These are phyloP conservation scores for Coniella lustricola DNA, from an alignment of 2,329 filamentous ascomycete species.

Conservation along the genomic window DNA sequence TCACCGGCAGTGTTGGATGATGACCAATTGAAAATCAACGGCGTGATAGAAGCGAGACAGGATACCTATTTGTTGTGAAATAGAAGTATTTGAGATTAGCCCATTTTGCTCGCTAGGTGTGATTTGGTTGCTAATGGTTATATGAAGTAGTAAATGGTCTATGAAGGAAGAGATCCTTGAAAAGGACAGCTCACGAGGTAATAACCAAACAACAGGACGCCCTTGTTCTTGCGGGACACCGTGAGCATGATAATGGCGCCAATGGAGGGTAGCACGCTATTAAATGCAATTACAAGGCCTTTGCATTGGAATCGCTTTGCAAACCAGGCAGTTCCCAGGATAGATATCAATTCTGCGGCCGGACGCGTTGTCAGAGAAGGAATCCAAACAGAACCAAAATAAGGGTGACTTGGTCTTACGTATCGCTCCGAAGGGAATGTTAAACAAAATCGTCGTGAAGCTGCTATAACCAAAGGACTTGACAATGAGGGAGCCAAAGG, in stretches of 20 bases:
- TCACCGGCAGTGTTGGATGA: conserved; percentile 60
- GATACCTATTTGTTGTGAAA: too few relatives aligned
- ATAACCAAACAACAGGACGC: conserved; percentile 42
- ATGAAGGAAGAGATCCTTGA: too few relatives aligned
- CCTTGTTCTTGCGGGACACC: conserved; percentile 38
- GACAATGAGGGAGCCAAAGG: conserved; percentile 53
- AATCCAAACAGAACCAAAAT: too few relatives aligned
- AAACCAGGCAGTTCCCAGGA: conserved; percentile 44
- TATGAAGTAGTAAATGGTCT: too few relatives aligned
- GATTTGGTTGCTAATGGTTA: too few relatives aligned
- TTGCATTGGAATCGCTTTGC: conserved; percentile 36
- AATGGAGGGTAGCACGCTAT: conserved; percentile 31
- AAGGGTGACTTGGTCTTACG: too few relatives aligned
- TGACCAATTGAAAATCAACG: conserved; percentile 54
- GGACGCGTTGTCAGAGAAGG: background rate
- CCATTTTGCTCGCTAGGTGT: background rate
- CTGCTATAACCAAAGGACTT: conserved; percentile 49
- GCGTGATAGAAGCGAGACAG: conserved; percentile 32
- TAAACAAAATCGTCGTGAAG: conserved; percentile 52
- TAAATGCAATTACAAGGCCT: conserved; percentile 34
- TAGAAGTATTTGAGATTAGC: too few relatives aligned
- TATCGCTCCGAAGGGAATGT: conserved; percentile 53
- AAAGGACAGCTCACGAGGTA: conserved; percentile 33
- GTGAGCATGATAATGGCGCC: conserved; percentile 42
- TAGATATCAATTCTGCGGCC: conserved; percentile 46